Evolutionary conservation across 805 yeast species (phyloP).

Genomic region (Metschnikowia baotianmanensis): DNA sequence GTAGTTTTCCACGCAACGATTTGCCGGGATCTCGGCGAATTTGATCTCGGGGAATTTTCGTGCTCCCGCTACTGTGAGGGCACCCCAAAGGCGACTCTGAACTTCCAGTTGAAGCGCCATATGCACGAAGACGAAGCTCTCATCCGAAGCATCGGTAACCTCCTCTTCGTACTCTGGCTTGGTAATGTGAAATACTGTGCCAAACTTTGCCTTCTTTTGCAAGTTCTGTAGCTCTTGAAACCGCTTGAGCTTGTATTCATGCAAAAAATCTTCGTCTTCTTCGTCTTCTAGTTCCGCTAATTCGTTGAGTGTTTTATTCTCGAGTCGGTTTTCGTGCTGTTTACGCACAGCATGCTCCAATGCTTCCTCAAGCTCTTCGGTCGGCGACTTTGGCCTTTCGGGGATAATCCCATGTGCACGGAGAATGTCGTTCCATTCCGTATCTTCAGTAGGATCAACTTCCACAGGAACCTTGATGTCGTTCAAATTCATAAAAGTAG

Average conservation of each 20-base stretch:
- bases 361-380: slow-evolving; percentile 83
- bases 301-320: slow-evolving; percentile 72
- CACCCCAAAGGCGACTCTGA: slow-evolving; percentile 70
- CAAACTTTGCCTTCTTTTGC: slow-evolving; percentile 60
- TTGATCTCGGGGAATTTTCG: slow-evolving; percentile 74
- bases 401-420: slow-evolving; percentile 91
- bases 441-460: slow-evolving; percentile 93
- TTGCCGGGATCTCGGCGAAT: slow-evolving; percentile 88
- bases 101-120: slow-evolving; percentile 64
- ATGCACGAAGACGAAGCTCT: slow-evolving; percentile 69
- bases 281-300: slow-evolving; percentile 87
- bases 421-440: slow-evolving; percentile 97
- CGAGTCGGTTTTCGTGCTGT: slow-evolving; percentile 83
- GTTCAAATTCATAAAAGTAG: slow-evolving; percentile 13
- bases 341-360: slow-evolving; percentile 73
- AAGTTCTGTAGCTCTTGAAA: slow-evolving; percentile 68
- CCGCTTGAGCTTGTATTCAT: slow-evolving; percentile 72
- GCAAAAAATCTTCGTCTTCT: slow-evolving; percentile 88
- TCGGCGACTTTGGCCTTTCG: slow-evolving; percentile 84
- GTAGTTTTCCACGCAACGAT: slow-evolving; percentile 87
- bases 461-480: slow-evolving; percentile 74
- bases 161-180: slow-evolving; percentile 87
- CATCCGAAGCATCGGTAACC: slow-evolving; percentile 76
- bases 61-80: slow-evolving; percentile 59
- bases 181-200: slow-evolving; percentile 71